Base-by-base conservation (phyloP, 2,329 filamentous ascomycete species). In the Talaromyces marneffei region DNA sequence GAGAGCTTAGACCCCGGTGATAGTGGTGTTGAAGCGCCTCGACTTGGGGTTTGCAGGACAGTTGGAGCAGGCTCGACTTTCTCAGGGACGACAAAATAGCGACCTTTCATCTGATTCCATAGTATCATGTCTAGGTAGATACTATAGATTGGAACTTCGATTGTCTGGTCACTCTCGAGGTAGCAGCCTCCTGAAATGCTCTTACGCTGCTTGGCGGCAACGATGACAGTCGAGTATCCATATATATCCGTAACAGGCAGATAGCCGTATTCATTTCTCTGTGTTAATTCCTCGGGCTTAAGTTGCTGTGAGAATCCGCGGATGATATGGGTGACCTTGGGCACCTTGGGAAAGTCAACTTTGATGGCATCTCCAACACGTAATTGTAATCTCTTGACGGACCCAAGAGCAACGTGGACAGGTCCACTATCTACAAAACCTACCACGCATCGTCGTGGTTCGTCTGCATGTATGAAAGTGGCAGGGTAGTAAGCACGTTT, bases 401-500 rank as follows among this genome's bases (percentile, higher is more conserved):
- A 70, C 52, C 73, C 70, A 39, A 68, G 69, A 39, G 74, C 68
- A 3, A 81, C 71, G 25, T 76, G 76, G 53, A 77, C 70, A 4
- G 75, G 72, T 20, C 65, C 65, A 59, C 74, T 76, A 56, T 79
- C 78, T 64, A 78, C 77, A 63, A 80, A 81, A 53, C 75, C 73
- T 25, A 81, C 74, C 14, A 74, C 70, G 65, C 81, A 80, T 31
- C 77, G 78, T 39, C 67, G 66, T 56, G 78, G 73, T 0, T 71
- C 67, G 10, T 73, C 70, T 2, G 71, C 67, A 48, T 75, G 70
- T 20, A 79, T 73, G 66, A 80, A 87, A n/a, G 79, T 83, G 8
- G 82, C 85, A 53, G 85, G 83, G 67, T 85, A 86, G 68, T 82
- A 87, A n/a, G 74, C 77, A 58, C 79, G 78, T 53, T 76, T 79